Evolutionary conservation across 305 asterid genomes (phyloP).

Genomic region (Solanum hybrid): DNA sequence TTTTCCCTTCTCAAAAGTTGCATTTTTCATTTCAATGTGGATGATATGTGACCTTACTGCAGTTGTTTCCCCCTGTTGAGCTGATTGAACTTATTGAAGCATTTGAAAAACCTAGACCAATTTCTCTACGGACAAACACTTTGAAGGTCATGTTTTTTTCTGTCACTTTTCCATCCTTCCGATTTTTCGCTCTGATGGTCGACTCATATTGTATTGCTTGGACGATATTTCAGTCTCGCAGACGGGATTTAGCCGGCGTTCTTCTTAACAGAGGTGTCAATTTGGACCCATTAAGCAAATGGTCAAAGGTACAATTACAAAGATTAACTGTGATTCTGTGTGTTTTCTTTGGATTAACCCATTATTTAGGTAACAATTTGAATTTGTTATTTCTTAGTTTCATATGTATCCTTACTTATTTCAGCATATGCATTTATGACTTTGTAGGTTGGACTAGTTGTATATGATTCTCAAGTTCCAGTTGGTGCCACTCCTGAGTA

Average conservation of each 20-base stretch:
- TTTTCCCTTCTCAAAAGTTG: neutral
- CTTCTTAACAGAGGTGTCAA: slow-evolving; percentile 93
- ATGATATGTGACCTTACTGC: slow-evolving; percentile 17
- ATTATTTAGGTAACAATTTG: neutral
- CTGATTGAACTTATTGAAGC: slow-evolving; percentile 93
- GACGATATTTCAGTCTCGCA: slow-evolving; percentile 52
- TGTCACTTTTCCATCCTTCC: neutral
- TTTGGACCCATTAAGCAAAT: slow-evolving; percentile 90
- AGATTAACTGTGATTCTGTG: neutral
- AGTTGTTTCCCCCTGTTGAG: slow-evolving; percentile 82
- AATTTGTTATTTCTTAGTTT: neutral
- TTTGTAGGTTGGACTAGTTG: slow-evolving; percentile 84
- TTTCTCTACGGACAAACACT: slow-evolving; percentile 78
- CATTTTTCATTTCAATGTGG: slow-evolving; percentile 4
- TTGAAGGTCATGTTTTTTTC: slow-evolving; percentile 40
- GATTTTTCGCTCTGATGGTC: neutral
- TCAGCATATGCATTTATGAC: neutral
- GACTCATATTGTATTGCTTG: neutral
- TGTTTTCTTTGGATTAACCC: neutral
- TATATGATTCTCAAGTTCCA: slow-evolving; percentile 91
- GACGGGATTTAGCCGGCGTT: slow-evolving; percentile 94
- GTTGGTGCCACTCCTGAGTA: slow-evolving; percentile 95
- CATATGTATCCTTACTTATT: neutral
- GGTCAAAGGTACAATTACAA: slow-evolving; percentile 84
- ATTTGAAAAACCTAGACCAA: slow-evolving; percentile 88